Conservation (phyloP, 2,329 filamentous ascomycete genomes). For the Aspergillus unguis region DNA sequence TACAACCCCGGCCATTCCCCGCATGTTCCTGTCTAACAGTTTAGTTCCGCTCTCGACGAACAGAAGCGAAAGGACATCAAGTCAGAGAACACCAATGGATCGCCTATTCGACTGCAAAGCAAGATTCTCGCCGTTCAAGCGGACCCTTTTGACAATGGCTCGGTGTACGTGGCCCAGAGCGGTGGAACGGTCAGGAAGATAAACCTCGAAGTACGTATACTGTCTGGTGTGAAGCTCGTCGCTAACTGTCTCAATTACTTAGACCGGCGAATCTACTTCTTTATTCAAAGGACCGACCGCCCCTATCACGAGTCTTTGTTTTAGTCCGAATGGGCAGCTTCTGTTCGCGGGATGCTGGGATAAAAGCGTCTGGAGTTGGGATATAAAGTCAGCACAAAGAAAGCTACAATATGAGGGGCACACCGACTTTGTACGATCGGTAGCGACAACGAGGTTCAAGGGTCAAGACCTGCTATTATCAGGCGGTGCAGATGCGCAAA, state of each 20-base stretch:
- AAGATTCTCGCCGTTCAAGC: constrained; percentile 75
- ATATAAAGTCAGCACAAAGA: constrained; percentile 55
- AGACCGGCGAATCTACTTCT: constrained; percentile 46
- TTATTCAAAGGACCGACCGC: constrained; percentile 71
- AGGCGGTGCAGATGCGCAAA: constrained; percentile 73
- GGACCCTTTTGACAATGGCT: constrained; percentile 61
- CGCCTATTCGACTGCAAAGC: constrained; percentile 74
- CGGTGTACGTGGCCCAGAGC: constrained; percentile 80
- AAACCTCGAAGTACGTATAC: constrained; percentile 64
- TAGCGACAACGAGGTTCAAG: constrained; percentile 61
- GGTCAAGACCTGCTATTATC: constrained; percentile 66
- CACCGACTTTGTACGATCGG: constrained; percentile 83
- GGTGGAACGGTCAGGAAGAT: constrained; percentile 75
- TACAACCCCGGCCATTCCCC: constrained; percentile 44
- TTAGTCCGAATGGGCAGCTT: constrained; percentile 60
- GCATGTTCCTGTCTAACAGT: constrained; percentile 8
- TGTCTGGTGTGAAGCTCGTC: constrained; percentile 5
- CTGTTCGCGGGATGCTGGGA: constrained; percentile 89
- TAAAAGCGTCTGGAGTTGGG: constrained; percentile 85
- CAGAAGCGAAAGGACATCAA: constrained; percentile 65
- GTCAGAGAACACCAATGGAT: constrained; percentile 77
- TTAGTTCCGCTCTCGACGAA: constrained; percentile 49
- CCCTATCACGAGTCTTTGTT: constrained; percentile 73
- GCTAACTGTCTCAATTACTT: constrained; percentile 15
- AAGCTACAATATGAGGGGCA: constrained; percentile 70